Percentiles rank a stretch among this genome's conserved stretches.
phyloP scores from a whole-genome alignment of 179 eudicot species.

The Patellifolia procumbens region DNA sequence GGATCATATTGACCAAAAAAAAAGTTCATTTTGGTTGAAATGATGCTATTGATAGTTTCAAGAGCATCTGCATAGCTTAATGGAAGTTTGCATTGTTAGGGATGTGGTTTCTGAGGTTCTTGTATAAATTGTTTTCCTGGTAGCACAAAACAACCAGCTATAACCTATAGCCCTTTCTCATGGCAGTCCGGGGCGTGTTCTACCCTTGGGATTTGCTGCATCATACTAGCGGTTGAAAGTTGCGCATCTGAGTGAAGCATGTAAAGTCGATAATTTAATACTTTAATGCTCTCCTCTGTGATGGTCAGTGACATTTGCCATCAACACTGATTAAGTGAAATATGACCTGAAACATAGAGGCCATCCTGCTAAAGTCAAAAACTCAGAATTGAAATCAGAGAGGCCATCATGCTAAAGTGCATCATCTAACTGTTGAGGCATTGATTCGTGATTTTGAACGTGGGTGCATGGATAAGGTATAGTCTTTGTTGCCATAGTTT shows the following conservation, averaged over 20 bases:
- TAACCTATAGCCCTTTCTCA: neutral
- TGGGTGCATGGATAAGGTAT: neutral
- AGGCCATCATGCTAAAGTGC: neutral
- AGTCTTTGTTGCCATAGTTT: neutral
- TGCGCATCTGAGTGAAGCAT: neutral
- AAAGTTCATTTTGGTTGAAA: neutral
- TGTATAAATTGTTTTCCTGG: neutral
- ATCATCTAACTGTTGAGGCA: neutral
- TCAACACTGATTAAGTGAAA: neutral
- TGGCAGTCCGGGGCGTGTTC: neutral
- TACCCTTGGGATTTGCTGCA: neutral
- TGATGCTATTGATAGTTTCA: conserved; percentile 4
- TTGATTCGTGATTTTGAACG: neutral
- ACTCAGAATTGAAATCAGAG: neutral
- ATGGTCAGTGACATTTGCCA: neutral
- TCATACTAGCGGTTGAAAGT: neutral
- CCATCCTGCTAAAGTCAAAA: neutral
- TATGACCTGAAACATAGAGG: neutral
- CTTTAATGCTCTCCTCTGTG: neutral
- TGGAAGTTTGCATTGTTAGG: neutral
- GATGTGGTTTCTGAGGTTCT: neutral
- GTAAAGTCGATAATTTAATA: neutral
- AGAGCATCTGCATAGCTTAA: neutral
- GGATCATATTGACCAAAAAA: neutral
- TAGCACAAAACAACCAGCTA: neutral